Conservation (phyloP, 2,329 filamentous ascomycete genomes). For the Alternaria ethzedia region DNA sequence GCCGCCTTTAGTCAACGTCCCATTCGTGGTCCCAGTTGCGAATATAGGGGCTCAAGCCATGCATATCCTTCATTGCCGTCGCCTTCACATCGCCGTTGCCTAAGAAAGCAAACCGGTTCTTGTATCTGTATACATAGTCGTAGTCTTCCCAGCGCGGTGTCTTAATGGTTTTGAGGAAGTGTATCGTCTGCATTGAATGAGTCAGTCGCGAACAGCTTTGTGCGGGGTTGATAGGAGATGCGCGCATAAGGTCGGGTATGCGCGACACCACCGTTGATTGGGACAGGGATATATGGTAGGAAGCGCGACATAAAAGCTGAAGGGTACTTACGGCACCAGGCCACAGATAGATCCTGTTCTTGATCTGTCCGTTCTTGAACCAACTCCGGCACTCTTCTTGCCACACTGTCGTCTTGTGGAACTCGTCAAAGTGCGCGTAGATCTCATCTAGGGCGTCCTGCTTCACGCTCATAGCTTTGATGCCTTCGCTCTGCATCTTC, state of each 20-base stretch:
- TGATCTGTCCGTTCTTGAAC: constrained; percentile 44
- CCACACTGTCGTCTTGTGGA: constrained; percentile 41
- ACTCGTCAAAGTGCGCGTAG: constrained; percentile 42
- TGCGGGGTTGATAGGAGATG: constrained; percentile 5
- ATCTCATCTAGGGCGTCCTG: constrained; percentile 40
- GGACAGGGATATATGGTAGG: not conserved
- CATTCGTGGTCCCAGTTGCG: constrained; percentile 54
- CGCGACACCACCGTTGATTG: not conserved
- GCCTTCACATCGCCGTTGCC: constrained; percentile 55
- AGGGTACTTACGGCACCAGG: constrained; percentile 37
- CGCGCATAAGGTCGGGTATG: not conserved
- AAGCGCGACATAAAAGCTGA: not conserved
- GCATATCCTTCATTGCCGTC: constrained; percentile 48
- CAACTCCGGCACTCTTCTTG: constrained; percentile 45
- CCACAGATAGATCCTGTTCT: constrained; percentile 43
- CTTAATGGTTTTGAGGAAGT: constrained; percentile 49
- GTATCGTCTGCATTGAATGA: constrained; percentile 42
- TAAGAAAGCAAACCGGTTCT: constrained; percentile 41
- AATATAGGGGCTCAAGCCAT: constrained; percentile 54
- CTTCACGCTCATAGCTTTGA: constrained; percentile 41
- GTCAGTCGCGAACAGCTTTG: constrained; percentile 26
- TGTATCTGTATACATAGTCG: constrained; percentile 51
- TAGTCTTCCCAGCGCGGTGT: constrained; percentile 54
- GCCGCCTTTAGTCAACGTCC: constrained; percentile 49
- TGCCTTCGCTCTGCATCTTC: constrained; percentile 41